Evolutionary conservation across 305 asterid genomes (phyloP), one percentile per base, ranked within the genome.

Genomic region (Rubia occidens): DNA sequence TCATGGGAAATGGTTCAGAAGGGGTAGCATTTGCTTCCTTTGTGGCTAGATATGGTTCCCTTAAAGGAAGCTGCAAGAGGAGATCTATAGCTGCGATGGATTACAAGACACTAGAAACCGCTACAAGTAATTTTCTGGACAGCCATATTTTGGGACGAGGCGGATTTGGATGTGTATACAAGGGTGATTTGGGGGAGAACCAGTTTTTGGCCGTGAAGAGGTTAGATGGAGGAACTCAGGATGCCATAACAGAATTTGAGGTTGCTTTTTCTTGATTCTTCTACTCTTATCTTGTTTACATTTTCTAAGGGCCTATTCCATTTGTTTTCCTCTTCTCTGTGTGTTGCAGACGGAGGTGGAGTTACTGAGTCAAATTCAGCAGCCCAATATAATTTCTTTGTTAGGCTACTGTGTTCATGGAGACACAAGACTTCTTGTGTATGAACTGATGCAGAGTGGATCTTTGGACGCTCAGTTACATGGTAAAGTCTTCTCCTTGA

Each of bases 81-180:
- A 64, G 79, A 72, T 66, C 79, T 64, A 79, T 76, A 17, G 72
- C 75, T 24, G 40, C 73, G 72, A 85, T 85, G 86, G 96, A 89
- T 37, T 84, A 77, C 82, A 80, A 80, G 70, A 67, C 68, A 29
- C 65, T 89, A 43, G 88, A 89, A 81, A 70, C 75, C 21, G 94
- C 94, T 26, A 84, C 96, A 5, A 81, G 81, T 62, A 70, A 77
- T 76, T 89, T 89, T 70, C 62, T 61, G 35, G 84, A 87, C 53
- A 80, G 69, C 53, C 82, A 82, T 29, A 78, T 87, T 3, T 76
- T 89, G 80, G 96, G 96, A n/a, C 73, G 67, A 2, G 96, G 96
- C 55, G 96, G 94, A 58, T 89, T 87, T 66, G 96, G 96, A 68
- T 78, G 87, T 71, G 96, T 89, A 3, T 89, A 89, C 82, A 77